Percentiles rank a stretch among this genome's conserved stretches.
These are phyloP conservation scores for Exophiala viscosa DNA, from an alignment of 2,329 filamentous ascomycete genomes.

Conservation along the genomic window DNA sequence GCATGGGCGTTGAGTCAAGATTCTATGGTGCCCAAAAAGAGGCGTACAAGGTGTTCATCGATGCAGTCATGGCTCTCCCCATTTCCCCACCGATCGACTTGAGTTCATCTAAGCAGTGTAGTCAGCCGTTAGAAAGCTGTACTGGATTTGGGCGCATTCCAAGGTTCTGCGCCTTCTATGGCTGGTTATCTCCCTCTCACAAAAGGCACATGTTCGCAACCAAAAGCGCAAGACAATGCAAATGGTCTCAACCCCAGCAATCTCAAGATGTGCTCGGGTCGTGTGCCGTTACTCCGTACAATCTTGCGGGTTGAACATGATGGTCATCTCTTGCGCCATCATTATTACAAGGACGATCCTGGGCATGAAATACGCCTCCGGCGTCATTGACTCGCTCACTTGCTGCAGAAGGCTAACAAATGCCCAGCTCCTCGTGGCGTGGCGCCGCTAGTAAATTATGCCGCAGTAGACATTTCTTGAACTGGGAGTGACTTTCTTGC, in stretches of 20 bases:
- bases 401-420: neutral
- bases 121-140: neutral
- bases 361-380: neutral
- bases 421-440: neutral
- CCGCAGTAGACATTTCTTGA: too few species aligned
- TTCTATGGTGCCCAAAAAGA: neutral
- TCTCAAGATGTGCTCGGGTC: too few species aligned
- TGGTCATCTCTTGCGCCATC: neutral
- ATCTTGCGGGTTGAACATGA: too few species aligned
- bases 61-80: neutral
- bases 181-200: too few species aligned
- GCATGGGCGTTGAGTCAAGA: neutral
- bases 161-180: too few species aligned
- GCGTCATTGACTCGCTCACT: neutral
- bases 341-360: neutral
- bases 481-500: too few species aligned
- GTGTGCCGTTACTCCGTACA: too few species aligned
- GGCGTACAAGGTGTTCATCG: neutral
- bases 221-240: too few species aligned
- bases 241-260: too few species aligned
- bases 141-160: neutral
- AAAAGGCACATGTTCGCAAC: neutral
- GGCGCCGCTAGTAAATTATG: too few species aligned
- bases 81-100: slow-evolving; percentile 1
- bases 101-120: neutral